Conservation (phyloP, 75 land plant genomes). For the Azolla pinnata region DNA sequence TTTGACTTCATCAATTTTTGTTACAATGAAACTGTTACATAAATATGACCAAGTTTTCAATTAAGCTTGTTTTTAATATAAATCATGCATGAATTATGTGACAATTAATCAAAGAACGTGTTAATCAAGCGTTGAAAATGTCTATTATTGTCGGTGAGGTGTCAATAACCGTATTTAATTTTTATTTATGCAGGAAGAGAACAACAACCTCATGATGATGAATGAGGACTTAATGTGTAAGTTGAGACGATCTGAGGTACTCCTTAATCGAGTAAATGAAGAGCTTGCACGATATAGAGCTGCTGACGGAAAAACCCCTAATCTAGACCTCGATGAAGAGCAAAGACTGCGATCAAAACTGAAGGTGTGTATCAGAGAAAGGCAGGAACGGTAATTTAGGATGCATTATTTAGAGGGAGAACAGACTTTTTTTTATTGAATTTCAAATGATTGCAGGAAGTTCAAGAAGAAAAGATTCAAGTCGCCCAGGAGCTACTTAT, state of each 20-base stretch:
- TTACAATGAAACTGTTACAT: too few relatives aligned
- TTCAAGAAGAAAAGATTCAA: conserved; percentile 60
- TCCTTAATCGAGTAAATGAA: conserved; percentile 57
- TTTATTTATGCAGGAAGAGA: conserved; percentile 99
- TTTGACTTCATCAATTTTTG: too few relatives aligned
- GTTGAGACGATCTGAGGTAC: conserved; percentile 45
- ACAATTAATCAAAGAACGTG: too few relatives aligned
- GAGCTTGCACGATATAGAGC: conserved; percentile 55
- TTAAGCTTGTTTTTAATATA: too few relatives aligned
- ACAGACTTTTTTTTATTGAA: conserved; percentile 1
- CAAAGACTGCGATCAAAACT: conserved; percentile 35
- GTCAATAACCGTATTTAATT: too few relatives aligned
- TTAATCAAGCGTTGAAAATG: too few relatives aligned
- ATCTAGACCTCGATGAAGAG: conserved; percentile 57
- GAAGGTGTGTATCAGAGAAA: too few relatives aligned
- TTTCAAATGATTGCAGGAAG: conserved; percentile 40
- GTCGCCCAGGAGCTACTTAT: conserved; percentile 50
- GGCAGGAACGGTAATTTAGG: too few relatives aligned
- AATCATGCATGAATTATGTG: too few relatives aligned
- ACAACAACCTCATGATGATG: conserved; percentile 43
- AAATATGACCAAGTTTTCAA: too few relatives aligned
- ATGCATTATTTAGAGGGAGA: too few relatives aligned
- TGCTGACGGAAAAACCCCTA: conserved; percentile 38
- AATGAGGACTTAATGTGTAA: conserved; percentile 56
- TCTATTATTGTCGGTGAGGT: too few relatives aligned